A percentile compares a stretch with the other conserved stretches of the same genome.
Evolutionary conservation across 164 flowering plant species (phyloP).

Genomic region (Paratinospora sagittata): DNA sequence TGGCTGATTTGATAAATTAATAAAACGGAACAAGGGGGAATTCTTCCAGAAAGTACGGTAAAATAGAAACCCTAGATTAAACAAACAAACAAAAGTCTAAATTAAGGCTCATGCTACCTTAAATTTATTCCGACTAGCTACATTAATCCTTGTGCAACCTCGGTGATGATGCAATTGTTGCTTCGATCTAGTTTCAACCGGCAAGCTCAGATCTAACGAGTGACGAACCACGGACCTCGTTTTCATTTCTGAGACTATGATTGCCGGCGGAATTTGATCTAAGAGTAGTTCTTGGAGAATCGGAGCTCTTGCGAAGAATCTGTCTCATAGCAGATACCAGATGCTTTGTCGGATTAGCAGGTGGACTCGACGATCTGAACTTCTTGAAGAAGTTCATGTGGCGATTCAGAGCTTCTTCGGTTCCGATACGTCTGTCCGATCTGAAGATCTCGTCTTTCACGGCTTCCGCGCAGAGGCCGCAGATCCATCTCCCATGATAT

Average conservation of each 20-base stretch:
- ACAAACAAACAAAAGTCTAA: too few species aligned
- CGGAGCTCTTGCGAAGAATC: slow-evolving; percentile 60
- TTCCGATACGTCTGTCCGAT: slow-evolving; percentile 46
- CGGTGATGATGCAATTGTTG: neutral
- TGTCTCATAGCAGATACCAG: slow-evolving; percentile 66
- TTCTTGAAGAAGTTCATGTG: slow-evolving; percentile 65
- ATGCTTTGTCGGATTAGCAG: slow-evolving; percentile 54
- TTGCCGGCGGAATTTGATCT: slow-evolving; percentile 58
- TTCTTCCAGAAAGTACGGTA: neutral
- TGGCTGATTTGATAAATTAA: too few species aligned
- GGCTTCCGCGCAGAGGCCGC: slow-evolving; percentile 84
- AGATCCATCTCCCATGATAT: slow-evolving; percentile 70
- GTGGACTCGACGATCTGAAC: slow-evolving; percentile 48
- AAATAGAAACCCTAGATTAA: neutral
- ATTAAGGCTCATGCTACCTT: neutral
- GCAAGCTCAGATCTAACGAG: slow-evolving; percentile 40
- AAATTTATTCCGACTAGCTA: neutral
- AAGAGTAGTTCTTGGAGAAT: slow-evolving; percentile 46
- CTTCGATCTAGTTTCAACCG: slow-evolving; percentile 21
- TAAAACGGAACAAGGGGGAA: neutral
- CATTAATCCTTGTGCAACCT: neutral
- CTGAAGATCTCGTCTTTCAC: slow-evolving; percentile 66
- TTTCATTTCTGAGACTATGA: slow-evolving; percentile 31
- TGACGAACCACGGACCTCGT: slow-evolving; percentile 13
- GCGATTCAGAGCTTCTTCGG: slow-evolving; percentile 63